A percentile compares a stretch with the other conserved stretches of the same genome.
Evolutionary conservation across 169 alveolate species (phyloP).

Genomic region (Babesia caballi): DNA sequence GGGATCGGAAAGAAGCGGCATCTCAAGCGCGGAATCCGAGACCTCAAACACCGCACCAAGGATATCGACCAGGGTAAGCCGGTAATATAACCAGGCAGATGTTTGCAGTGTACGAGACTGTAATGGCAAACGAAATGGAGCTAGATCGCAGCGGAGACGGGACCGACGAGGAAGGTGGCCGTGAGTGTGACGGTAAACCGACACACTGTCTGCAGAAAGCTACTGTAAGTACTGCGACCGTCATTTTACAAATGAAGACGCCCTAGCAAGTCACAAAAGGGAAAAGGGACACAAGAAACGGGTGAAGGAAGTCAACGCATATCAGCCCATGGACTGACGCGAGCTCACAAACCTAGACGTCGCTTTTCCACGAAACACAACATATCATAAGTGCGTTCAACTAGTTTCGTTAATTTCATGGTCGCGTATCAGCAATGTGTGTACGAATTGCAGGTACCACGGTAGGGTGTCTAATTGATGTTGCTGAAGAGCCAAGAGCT

Average conservation of each 20-base stretch:
- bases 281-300: slow-evolving; percentile 72
- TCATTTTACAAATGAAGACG: slow-evolving; percentile 64
- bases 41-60: slow-evolving; percentile 54
- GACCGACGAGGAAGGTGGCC: slow-evolving; percentile 14
- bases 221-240: slow-evolving; percentile 77
- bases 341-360: background rate
- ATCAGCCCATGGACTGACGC: slow-evolving; percentile 40
- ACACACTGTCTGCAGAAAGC: slow-evolving; percentile 24
- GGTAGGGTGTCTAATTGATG: background rate
- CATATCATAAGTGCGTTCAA: background rate
- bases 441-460: slow-evolving; percentile 47
- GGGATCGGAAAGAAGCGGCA: slow-evolving; percentile 63
- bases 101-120: slow-evolving; percentile 49
- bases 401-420: background rate
- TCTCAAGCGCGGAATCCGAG: slow-evolving; percentile 64
- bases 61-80: slow-evolving; percentile 61
- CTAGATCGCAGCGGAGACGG: background rate
- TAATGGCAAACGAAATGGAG: slow-evolving; percentile 24
- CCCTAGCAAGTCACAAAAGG: slow-evolving; percentile 65
- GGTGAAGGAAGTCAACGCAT: slow-evolving; percentile 55
- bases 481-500: background rate
- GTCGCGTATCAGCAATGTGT: slow-evolving; percentile 17
- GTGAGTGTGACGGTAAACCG: slow-evolving; percentile 3
- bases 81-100: background rate
- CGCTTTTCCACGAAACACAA: background rate